phyloP scores from a whole-genome alignment of 306 rosid genomes.

The Vigna reflexopilosa region DNA sequence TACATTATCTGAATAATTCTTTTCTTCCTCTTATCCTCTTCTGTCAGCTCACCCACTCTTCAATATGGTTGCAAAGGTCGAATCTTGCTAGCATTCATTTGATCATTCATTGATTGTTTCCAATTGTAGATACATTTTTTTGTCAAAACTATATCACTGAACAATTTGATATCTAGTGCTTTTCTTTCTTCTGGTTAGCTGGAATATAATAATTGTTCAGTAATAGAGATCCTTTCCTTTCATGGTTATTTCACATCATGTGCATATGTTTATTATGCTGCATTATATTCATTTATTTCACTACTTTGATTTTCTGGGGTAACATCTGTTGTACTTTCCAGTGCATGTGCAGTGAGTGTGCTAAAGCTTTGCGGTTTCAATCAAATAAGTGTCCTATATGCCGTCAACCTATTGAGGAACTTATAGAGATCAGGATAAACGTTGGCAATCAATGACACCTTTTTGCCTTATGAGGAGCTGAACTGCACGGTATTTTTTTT shows the following conservation, averaged over 20 bases:
- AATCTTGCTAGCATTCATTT: neutral
- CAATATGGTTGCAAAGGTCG: no score
- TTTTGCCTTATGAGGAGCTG: constrained; percentile 41
- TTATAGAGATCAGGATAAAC: constrained; percentile 83
- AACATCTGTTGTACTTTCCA: constrained; percentile 54
- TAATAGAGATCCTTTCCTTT: constrained; percentile 28
- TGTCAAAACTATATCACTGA: neutral
- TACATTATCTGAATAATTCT: neutral
- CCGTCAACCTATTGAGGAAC: constrained; percentile 89
- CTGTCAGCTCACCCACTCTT: no score
- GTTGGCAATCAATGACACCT: constrained; percentile 53
- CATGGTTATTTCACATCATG: constrained; percentile 8
- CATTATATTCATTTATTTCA: constrained; percentile 13
- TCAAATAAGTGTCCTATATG: constrained; percentile 94
- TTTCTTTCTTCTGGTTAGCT: constrained; percentile 19
- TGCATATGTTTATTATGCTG: constrained; percentile 17
- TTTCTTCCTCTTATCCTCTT: neutral
- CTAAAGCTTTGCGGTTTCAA: constrained; percentile 76
- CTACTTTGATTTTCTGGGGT: constrained; percentile 39
- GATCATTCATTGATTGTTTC: constrained; percentile 14
- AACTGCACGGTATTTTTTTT: constrained; percentile 49
- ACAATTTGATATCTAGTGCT: neutral
- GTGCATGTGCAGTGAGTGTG: constrained; percentile 98
- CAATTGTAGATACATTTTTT: neutral
- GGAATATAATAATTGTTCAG: constrained; percentile 2